A percentile compares a stretch with the other conserved stretches of the same genome.
These are phyloP conservation scores for Aspergillus japonicus DNA, from an alignment of 2,329 filamentous ascomycete genomes.

Conservation along the genomic window DNA sequence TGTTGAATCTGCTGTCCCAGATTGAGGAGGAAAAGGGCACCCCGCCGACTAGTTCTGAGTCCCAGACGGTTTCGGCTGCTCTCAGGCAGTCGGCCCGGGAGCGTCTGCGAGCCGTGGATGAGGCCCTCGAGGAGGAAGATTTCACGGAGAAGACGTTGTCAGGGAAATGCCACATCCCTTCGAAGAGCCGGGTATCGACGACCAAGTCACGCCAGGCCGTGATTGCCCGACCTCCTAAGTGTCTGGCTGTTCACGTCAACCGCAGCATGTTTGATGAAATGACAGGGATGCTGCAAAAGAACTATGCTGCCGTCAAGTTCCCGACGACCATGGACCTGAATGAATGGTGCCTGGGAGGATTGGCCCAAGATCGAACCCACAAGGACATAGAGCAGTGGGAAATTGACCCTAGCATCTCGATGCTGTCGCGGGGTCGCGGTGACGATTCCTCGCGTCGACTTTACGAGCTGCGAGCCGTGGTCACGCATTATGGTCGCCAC, in stretches of 20 bases:
- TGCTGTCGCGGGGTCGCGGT: conserved; percentile 65
- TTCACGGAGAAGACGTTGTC: conserved; percentile 69
- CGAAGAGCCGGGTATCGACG: conserved; percentile 67
- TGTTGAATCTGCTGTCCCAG: conserved; percentile 47
- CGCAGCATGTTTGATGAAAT: conserved; percentile 84
- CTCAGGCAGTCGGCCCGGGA: conserved; percentile 44
- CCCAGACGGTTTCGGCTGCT: conserved; percentile 33
- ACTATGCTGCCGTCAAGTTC: conserved; percentile 75
- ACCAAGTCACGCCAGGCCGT: conserved; percentile 90
- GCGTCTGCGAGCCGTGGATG: conserved; percentile 65
- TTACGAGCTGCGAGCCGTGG: conserved; percentile 78
- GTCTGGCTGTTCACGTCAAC: conserved; percentile 84
- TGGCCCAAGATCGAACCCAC: conserved; percentile 28
- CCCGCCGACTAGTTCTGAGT: conserved; percentile 17
- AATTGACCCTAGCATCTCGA: conserved; percentile 66
- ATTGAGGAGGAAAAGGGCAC: conserved; percentile 40
- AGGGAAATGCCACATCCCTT: conserved; percentile 64
- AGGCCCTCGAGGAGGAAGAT: conserved; percentile 74
- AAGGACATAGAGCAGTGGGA: conserved; percentile 65
- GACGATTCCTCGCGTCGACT: conserved; percentile 48
- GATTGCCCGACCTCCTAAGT: conserved; percentile 76
- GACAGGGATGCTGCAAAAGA: conserved; percentile 79
- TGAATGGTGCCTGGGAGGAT: conserved; percentile 77
- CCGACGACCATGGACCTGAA: conserved; percentile 72
- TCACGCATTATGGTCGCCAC: conserved; percentile 87